These are phyloP conservation scores for Aspergillus homomorphus DNA, from an alignment of 495 filamentous ascomycete species.

Conservation along the genomic window DNA sequence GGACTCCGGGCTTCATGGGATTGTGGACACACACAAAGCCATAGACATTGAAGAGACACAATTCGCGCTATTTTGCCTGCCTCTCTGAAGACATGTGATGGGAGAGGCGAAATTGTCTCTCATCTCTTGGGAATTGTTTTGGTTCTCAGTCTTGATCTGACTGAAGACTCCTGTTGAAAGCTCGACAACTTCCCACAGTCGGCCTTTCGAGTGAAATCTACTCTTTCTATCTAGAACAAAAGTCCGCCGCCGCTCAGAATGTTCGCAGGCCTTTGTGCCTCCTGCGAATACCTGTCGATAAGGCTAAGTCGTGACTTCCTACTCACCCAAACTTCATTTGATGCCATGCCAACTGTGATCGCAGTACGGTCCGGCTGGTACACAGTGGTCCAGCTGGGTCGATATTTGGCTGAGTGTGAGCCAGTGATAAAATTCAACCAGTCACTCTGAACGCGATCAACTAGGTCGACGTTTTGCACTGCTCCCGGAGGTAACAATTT, in stretches of 20 bases:
- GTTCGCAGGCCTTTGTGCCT: neutral
- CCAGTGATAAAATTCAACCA: slow-evolving; percentile 4
- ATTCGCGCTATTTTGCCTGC: too few species aligned
- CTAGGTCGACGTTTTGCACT: neutral
- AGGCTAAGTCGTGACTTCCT: neutral
- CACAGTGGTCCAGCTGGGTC: neutral
- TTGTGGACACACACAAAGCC: neutral
- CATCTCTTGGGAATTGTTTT: too few species aligned
- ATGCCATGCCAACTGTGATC: neutral
- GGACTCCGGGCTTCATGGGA: neutral
- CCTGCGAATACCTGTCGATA: neutral
- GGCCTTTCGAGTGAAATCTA: too few species aligned
- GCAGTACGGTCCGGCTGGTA: neutral
- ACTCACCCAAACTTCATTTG: neutral
- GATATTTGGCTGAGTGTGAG: neutral
- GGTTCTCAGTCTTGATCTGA: too few species aligned
- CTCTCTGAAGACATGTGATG: too few species aligned
- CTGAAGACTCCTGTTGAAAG: too few species aligned
- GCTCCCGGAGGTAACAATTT: neutral
- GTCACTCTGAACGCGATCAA: neutral
- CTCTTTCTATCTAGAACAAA: neutral
- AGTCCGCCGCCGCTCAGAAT: neutral
- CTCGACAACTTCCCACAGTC: too few species aligned
- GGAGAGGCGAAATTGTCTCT: neutral
- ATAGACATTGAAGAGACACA: neutral